Percentiles rank a stretch among this genome's conserved stretches.
phyloP scores from a whole-genome alignment of 2,329 filamentous ascomycete genomes.

The Aspergillus fischeri region DNA sequence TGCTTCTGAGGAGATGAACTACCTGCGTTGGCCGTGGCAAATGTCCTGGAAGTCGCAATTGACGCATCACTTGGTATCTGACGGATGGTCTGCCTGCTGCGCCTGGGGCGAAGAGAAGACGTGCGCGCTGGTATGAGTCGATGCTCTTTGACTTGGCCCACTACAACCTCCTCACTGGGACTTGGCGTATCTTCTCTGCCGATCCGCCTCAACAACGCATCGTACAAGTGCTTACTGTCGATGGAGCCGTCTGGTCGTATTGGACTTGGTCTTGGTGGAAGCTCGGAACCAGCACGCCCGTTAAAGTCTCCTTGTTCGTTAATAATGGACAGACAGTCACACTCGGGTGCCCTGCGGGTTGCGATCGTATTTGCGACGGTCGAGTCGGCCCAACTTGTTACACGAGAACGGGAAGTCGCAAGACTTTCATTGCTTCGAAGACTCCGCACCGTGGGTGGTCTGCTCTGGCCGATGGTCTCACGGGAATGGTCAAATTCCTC shows the following conservation, averaged over 20 bases:
- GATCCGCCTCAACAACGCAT: conserved; percentile 42
- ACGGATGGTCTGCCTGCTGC: conserved; percentile 27
- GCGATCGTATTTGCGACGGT: conserved; percentile 39
- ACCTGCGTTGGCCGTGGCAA: conserved; percentile 24
- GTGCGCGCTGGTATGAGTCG: conserved; percentile 26
- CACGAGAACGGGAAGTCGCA: conserved; percentile 38
- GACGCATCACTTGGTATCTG: conserved; percentile 30
- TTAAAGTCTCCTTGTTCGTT: conserved; percentile 36
- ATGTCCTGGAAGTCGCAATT: conserved; percentile 27
- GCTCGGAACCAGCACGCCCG: neutral
- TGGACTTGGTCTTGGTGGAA: neutral
- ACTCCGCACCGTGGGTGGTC: conserved; percentile 17
- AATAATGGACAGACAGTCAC: conserved; percentile 41
- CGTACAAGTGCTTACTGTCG: conserved; percentile 40
- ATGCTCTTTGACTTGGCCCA: conserved; percentile 30
- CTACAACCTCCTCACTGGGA: conserved; percentile 20
- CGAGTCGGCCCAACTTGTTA: conserved; percentile 49
- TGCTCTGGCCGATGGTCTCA: neutral
- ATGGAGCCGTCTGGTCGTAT: conserved; percentile 20
- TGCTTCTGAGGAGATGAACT: conserved; percentile 19
- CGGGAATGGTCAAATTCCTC: neutral
- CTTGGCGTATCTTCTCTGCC: conserved; percentile 17
- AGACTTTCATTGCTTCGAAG: conserved; percentile 32
- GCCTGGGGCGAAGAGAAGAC: conserved; percentile 22
- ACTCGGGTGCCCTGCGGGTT: conserved; percentile 29